Percentiles rank a stretch among this genome's conserved stretches.
phyloP scores from a whole-genome alignment of 139 green algal species.

The Gonium pectorale region DNA sequence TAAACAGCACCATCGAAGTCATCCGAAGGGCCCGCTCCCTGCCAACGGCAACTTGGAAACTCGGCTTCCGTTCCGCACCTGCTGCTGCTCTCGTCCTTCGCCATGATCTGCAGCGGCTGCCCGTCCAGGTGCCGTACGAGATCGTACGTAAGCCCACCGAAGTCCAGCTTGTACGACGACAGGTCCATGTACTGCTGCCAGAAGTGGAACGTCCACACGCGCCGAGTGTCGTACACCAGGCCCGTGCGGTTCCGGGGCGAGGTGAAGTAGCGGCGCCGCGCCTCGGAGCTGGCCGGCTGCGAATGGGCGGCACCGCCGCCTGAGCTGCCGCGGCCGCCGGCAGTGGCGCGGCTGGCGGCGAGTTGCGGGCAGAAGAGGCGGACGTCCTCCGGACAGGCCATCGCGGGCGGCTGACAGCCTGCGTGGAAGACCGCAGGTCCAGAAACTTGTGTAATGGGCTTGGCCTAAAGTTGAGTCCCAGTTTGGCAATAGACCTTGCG shows the following conservation, averaged over 20 bases:
- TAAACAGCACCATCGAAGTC: not conserved
- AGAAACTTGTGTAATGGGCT: no score
- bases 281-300: conserved; percentile 1
- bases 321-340: not conserved
- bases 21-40: not conserved
- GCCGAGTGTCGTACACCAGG: conserved; percentile 44
- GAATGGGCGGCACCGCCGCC: not conserved
- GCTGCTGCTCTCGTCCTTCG: conserved; percentile 43
- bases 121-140: conserved; percentile 64
- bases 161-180: conserved; percentile 55
- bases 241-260: not conserved
- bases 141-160: conserved; percentile 64
- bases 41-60: not conserved
- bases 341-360: not conserved
- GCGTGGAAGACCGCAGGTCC: no score
- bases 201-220: conserved; percentile 70
- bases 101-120: conserved; percentile 72
- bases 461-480: no score
- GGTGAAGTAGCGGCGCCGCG: conserved; percentile 55
- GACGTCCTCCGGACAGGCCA: conserved; percentile 50
- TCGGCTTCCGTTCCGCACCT: not conserved
- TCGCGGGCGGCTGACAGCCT: conserved; percentile 31
- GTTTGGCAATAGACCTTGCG: no score
- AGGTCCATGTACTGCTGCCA: conserved; percentile 70
- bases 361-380: not conserved